These are phyloP conservation scores for Pichia terricola DNA, from an alignment of 1,139 yeast genomes.

Conservation along the genomic window DNA sequence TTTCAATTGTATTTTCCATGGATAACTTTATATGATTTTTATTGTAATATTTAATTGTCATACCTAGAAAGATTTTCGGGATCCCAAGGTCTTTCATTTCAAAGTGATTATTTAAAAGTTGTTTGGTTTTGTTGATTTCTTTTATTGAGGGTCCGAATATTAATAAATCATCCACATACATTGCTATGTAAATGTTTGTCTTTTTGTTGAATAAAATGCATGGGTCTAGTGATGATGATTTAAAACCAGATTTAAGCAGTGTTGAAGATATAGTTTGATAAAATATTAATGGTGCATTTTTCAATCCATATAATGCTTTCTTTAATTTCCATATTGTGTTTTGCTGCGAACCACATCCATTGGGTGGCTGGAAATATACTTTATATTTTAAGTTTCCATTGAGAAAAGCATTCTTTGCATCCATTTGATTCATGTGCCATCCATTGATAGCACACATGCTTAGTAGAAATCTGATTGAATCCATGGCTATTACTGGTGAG, in stretches of 20 bases:
- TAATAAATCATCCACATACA: conserved; percentile 7
- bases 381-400: conserved; percentile 8
- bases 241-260: not conserved
- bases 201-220: not conserved
- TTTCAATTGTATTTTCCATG: too few relatives aligned
- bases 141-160: not conserved
- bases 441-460: too few relatives aligned
- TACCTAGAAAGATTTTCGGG: conserved; percentile 3
- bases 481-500: too few relatives aligned
- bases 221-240: conserved; percentile 1
- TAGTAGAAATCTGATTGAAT: too few relatives aligned
- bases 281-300: conserved; percentile 4
- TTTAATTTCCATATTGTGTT: conserved; percentile 6
- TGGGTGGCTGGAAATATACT: conserved; percentile 2
- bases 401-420: conserved; percentile 10
- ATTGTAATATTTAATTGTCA: too few relatives aligned
- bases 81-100: conserved; percentile 4
- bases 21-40: too few relatives aligned
- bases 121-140: not conserved
- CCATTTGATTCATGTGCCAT: conserved; percentile 7
- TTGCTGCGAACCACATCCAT: not conserved
- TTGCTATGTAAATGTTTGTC: not conserved
- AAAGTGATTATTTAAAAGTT: not conserved
- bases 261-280: not conserved
- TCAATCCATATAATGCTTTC: conserved; percentile 7